A percentile compares a stretch with the other conserved stretches of the same genome.
Evolutionary conservation across 2,329 filamentous ascomycete species (phyloP).

Genomic region (Tolypocladium ophioglossoides): DNA sequence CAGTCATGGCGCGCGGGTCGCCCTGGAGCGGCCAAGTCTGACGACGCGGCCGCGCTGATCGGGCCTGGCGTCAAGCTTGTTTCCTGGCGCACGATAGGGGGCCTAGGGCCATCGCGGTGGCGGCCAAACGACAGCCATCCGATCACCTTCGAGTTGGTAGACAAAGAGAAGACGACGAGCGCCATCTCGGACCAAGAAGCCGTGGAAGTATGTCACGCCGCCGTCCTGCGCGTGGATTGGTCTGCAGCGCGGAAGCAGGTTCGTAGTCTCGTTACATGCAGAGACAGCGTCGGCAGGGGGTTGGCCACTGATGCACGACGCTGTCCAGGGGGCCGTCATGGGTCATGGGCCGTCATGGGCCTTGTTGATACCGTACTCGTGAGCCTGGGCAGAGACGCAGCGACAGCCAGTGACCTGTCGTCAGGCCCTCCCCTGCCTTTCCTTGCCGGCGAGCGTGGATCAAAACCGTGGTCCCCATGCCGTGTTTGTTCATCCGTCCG

Average conservation of each 20-base stretch:
- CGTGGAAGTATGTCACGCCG: background rate
- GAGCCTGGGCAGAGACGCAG: background rate
- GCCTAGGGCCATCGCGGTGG: no score
- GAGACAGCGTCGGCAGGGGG: background rate
- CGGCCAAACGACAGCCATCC: background rate
- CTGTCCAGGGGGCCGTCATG: background rate
- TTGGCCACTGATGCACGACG: background rate
- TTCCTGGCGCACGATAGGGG: background rate
- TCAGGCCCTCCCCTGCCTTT: background rate
- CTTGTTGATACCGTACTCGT: no score
- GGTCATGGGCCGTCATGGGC: background rate
- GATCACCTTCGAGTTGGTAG: no score
- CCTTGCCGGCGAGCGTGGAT: background rate
- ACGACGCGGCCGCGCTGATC: background rate
- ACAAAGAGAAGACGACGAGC: background rate
- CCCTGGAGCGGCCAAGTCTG: conserved; percentile 1
- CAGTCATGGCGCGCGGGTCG: background rate
- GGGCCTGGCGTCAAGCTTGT: background rate
- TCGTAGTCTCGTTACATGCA: background rate
- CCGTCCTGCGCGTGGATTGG: background rate
- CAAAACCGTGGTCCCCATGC: background rate
- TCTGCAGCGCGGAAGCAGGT: background rate
- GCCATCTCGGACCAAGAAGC: background rate
- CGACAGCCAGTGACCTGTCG: background rate
- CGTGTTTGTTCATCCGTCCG: background rate